Percentiles rank a stretch among this genome's conserved stretches.
Conservation (phyloP, 805 yeast genomes). For the Barnettozyma siamensis region DNA sequence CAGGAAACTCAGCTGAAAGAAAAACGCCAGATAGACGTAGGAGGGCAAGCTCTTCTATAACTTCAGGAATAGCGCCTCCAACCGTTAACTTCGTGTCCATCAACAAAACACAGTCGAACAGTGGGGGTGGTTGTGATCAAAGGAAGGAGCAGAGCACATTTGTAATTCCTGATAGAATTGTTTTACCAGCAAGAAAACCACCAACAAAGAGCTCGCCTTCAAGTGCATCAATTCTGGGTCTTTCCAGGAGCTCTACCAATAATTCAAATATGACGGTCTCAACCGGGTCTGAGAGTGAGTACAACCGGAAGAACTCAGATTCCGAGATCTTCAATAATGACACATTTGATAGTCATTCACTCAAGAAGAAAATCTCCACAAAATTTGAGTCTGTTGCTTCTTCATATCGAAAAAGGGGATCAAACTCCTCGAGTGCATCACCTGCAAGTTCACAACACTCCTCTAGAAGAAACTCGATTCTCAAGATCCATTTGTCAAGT, state of each 20-base stretch:
- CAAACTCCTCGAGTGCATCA: background rate
- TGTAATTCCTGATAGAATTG: too few relatives aligned
- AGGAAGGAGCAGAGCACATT: background rate
- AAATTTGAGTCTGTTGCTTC: constrained; percentile 5
- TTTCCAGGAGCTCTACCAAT: constrained; percentile 9
- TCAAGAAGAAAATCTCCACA: constrained; percentile 2
- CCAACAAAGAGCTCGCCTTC: constrained; percentile 10
- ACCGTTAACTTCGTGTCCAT: constrained; percentile 1
- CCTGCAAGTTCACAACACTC: constrained; percentile 1
- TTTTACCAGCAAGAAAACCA: constrained; percentile 8
- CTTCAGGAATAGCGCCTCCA: background rate
- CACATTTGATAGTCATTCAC: background rate
- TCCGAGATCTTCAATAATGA: background rate
- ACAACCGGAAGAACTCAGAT: background rate
- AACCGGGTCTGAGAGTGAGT: constrained; percentile 5
- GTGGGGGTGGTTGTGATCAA: background rate
- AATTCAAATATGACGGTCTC: constrained; percentile 6
- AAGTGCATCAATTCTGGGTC: background rate
- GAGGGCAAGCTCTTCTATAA: constrained; percentile 9
- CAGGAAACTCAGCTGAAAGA: background rate
- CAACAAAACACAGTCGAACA: constrained; percentile 6
- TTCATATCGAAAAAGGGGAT: constrained; percentile 4
- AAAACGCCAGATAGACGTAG: constrained; percentile 12
- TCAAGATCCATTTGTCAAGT: constrained; percentile 23
- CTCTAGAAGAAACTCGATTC: constrained; percentile 13